phyloP scores from a whole-genome alignment of 352 stramenopile species.

The Pythium monospermum region DNA sequence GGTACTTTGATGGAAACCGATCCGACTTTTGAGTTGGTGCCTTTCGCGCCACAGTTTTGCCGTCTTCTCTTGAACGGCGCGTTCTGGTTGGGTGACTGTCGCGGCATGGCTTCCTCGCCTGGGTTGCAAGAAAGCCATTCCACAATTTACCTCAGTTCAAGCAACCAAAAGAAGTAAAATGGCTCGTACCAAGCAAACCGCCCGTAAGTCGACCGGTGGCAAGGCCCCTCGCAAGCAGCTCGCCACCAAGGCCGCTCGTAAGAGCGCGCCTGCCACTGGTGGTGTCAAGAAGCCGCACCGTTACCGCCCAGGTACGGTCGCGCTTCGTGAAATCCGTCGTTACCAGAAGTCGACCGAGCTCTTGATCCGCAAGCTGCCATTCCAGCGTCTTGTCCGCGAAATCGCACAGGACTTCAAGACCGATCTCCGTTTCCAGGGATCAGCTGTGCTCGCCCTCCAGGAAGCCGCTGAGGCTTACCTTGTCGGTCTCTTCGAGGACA shows the following conservation, averaged over 20 bases:
- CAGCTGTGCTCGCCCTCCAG: slow-evolving; percentile 80
- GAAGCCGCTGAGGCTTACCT: slow-evolving; percentile 87
- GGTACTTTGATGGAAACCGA: no score
- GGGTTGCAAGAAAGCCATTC: slow-evolving; percentile 27
- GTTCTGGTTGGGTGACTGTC: slow-evolving; percentile 6
- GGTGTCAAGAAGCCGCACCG: slow-evolving; percentile 92
- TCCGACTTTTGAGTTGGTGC: not conserved
- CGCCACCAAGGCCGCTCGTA: slow-evolving; percentile 90
- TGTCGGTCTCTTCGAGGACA: slow-evolving; percentile 85
- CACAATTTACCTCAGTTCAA: slow-evolving; percentile 45
- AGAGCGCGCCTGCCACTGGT: slow-evolving; percentile 87
- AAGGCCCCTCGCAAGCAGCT: slow-evolving; percentile 94
- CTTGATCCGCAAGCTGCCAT: slow-evolving; percentile 95
- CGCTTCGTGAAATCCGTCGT: slow-evolving; percentile 95
- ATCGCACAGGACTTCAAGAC: slow-evolving; percentile 87
- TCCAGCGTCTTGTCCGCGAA: slow-evolving; percentile 94
- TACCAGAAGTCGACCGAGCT: slow-evolving; percentile 97
- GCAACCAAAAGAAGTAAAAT: slow-evolving; percentile 46
- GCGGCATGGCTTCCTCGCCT: not conserved
- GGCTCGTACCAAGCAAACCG: slow-evolving; percentile 96
- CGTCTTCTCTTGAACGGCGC: not conserved
- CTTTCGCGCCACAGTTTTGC: not conserved
- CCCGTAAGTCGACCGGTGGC: slow-evolving; percentile 92
- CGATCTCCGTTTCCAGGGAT: slow-evolving; percentile 87
- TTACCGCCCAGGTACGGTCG: slow-evolving; percentile 82